Conservation (phyloP, 352 stramenopile genomes). For the Aphanomyces cochlioides region DNA sequence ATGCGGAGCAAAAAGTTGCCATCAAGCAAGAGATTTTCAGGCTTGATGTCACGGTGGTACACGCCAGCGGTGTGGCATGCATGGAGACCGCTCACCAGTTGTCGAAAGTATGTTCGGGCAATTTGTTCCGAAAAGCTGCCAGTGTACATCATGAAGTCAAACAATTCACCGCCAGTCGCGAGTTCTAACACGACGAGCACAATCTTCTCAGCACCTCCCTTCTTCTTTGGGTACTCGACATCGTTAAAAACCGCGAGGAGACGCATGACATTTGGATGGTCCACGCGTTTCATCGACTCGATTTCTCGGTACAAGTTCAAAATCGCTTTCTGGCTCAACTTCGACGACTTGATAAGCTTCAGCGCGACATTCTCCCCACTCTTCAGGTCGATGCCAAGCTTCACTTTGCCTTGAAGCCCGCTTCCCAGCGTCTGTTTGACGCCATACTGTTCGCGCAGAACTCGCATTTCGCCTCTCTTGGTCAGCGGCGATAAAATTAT, state of each 20-base stretch:
- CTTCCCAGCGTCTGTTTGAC: conserved; percentile 78
- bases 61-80: conserved; percentile 78
- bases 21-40: conserved; percentile 90
- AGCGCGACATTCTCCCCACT: conserved; percentile 83
- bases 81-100: conserved; percentile 77
- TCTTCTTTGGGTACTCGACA: conserved; percentile 69
- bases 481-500: conserved; percentile 15
- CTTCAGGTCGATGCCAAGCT: conserved; percentile 75
- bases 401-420: conserved; percentile 83
- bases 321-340: conserved; percentile 75
- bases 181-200: conserved; percentile 67
- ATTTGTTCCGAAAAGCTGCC: conserved; percentile 84
- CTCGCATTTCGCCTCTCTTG: conserved; percentile 28
- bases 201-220: conserved; percentile 63
- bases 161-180: conserved; percentile 44
- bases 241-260: conserved; percentile 75
- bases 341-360: conserved; percentile 86
- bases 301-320: conserved; percentile 87
- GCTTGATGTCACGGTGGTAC: conserved; percentile 93
- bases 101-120: conserved; percentile 84
- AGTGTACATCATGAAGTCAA: conserved; percentile 93
- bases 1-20: conserved; percentile 87
- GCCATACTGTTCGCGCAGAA: conserved; percentile 71
- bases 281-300: conserved; percentile 83
- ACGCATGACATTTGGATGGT: conserved; percentile 68